Percentiles rank a stretch among this genome's conserved stretches.
phyloP scores from a whole-genome alignment of 73 alveolate genomes.

The Paramecium biaurelia region DNA sequence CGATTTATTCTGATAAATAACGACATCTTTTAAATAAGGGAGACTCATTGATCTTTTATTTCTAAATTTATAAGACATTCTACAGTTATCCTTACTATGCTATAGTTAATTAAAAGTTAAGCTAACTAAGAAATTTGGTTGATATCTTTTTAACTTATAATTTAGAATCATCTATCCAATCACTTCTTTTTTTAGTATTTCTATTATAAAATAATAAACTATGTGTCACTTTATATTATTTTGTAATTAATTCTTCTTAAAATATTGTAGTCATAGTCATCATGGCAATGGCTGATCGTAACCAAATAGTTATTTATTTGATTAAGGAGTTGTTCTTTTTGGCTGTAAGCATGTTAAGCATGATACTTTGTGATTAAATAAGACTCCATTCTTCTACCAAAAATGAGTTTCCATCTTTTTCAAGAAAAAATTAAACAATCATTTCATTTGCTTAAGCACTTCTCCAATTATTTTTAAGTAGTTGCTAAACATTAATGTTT shows the following conservation, averaged over 20 bases:
- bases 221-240: not conserved
- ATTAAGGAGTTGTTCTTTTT: not conserved
- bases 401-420: not conserved
- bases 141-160: not conserved
- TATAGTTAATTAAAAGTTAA: not conserved
- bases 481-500: not conserved
- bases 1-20: not conserved
- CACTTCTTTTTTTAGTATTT: constrained; percentile 10
- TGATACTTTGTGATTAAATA: not conserved
- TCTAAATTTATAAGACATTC: not conserved
- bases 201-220: not conserved
- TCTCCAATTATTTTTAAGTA: constrained; percentile 15
- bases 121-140: not conserved
- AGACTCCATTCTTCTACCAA: constrained; percentile 36
- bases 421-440: constrained; percentile 15
- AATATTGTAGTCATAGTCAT: not conserved
- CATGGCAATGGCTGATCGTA: not conserved
- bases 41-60: not conserved
- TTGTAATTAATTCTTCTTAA: not conserved
- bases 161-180: constrained; percentile 9
- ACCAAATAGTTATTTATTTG: not conserved
- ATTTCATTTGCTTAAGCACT: not conserved
- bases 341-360: not conserved
- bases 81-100: not conserved
- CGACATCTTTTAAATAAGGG: not conserved